These are phyloP conservation scores for Logfia minima DNA, from an alignment of 129 eudicot species.

Conservation along the genomic window DNA sequence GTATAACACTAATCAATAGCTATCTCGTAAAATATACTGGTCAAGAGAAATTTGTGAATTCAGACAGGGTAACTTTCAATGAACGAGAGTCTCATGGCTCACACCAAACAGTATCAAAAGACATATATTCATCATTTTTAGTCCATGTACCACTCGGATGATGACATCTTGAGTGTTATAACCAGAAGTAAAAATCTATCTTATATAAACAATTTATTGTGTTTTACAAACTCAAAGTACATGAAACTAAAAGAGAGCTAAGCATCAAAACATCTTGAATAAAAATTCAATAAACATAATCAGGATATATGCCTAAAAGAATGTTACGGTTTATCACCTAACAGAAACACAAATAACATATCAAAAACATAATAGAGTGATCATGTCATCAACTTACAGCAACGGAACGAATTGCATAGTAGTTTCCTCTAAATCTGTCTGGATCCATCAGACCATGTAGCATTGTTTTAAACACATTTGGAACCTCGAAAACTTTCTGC, in stretches of 20 bases:
- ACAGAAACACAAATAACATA: not conserved
- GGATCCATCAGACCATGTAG: slow-evolving; percentile 38
- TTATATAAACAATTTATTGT: not conserved
- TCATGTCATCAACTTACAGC: slow-evolving; percentile 35
- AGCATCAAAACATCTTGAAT: not conserved
- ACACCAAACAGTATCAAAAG: not conserved
- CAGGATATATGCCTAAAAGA: not conserved
- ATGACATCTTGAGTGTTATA: not conserved
- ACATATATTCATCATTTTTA: slow-evolving; percentile 1
- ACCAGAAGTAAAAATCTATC: slow-evolving; percentile 1
- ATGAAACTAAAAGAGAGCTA: not conserved
- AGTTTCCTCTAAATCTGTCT: slow-evolving; percentile 44
- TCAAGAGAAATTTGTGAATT: slow-evolving; percentile 2
- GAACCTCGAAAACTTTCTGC: slow-evolving; percentile 41
- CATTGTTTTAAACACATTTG: slow-evolving; percentile 32
- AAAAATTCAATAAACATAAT: not conserved
- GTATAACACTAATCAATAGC: slow-evolving; percentile 3
- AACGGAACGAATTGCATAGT: slow-evolving; percentile 36
- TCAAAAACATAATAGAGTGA: not conserved
- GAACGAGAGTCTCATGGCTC: not conserved
- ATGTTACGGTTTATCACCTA: not conserved
- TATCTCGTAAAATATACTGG: not conserved
- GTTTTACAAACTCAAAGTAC: slow-evolving; percentile 4
- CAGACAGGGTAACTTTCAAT: not conserved
- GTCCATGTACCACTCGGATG: slow-evolving; percentile 6